Evolutionary conservation across 495 filamentous ascomycete species (phyloP), one percentile per base, ranked within the genome.

Genomic region (Bombardia bombarda): DNA sequence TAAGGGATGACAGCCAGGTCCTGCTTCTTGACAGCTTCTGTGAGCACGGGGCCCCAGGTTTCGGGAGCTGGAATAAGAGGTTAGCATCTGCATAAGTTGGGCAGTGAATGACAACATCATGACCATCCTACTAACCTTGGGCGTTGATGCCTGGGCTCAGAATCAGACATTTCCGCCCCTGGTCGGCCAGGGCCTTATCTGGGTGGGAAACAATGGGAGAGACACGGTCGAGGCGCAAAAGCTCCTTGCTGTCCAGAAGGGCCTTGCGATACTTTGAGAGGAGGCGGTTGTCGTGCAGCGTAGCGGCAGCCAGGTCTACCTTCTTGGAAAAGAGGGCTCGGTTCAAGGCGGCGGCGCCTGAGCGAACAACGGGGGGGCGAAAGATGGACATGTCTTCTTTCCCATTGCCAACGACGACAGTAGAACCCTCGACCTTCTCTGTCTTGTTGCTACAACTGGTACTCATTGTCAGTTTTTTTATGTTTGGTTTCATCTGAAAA

Each of bases 331-430:
- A 97, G 52, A 90, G 81, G 13, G 83, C 72, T 22, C 87, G 79
- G 66, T 98, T 90, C 20, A 98, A 79, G 14, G 83, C 79, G 31
- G 55, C 62, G n/a, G 65, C 55, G 34, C 67, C 70, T 13, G 63
- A 56, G 53, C 87, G 87, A 56, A 90, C 82, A 28, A 90, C 66
- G 19, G 90, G 93, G 8, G 90, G 87, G 31, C 82, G 78, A 63
- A 95, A 84, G 31, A 61, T 57, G 49, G 38, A 57, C 68, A 36
- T 43, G 31, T 17, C 20, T 23, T 26, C 7, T 16, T 21, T 19
- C 26, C 17, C 12, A 22, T 9, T 32, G 17, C n/a, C 17, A 7
- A 10, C 14, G 6, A 7, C 16, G 9, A 8, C 38, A 7, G 8
- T 20, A 25, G 14, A 2, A 24, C 21, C 22, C 10, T 40, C 12